A percentile compares a stretch with the other conserved stretches of the same genome.
phyloP scores from a whole-genome alignment of 164 flowering plant species.

The Macadamia tetraphylla region DNA sequence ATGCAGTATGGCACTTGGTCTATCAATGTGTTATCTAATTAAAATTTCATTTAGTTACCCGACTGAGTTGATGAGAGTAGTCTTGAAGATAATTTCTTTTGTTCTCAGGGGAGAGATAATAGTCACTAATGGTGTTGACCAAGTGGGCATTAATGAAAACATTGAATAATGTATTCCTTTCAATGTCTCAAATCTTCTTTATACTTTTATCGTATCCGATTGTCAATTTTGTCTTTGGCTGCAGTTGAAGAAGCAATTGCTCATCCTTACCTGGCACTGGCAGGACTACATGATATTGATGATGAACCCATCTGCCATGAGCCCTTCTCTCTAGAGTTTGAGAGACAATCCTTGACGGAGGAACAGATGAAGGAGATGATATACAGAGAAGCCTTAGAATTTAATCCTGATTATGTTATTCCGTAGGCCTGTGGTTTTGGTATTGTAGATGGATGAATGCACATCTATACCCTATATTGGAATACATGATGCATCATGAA shows the following conservation, averaged over 20 bases:
- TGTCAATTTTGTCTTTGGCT: conserved; percentile 8
- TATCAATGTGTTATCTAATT: neutral
- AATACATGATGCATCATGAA: neutral
- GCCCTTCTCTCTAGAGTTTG: conserved; percentile 83
- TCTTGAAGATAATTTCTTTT: neutral
- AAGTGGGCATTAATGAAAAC: neutral
- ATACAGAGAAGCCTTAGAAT: conserved; percentile 62
- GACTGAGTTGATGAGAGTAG: neutral
- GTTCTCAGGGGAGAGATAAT: too few species aligned
- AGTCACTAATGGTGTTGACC: neutral
- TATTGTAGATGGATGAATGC: neutral
- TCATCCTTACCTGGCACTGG: conserved; percentile 69
- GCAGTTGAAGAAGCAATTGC: conserved; percentile 92
- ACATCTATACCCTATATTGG: too few species aligned
- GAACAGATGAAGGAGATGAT: conserved; percentile 94
- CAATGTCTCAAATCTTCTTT: neutral
- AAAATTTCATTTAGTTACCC: neutral
- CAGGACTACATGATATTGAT: conserved; percentile 72
- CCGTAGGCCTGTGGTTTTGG: conserved; percentile 6
- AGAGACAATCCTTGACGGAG: conserved; percentile 63
- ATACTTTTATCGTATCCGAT: conserved; percentile 3
- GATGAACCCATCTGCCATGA: conserved; percentile 82
- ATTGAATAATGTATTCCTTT: neutral
- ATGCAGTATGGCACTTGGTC: neutral
- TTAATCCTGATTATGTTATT: conserved; percentile 64